Base-by-base conservation (phyloP, 225 moss, liverwort and hornwort species). In the Pseudoscleropodium purum region DNA sequence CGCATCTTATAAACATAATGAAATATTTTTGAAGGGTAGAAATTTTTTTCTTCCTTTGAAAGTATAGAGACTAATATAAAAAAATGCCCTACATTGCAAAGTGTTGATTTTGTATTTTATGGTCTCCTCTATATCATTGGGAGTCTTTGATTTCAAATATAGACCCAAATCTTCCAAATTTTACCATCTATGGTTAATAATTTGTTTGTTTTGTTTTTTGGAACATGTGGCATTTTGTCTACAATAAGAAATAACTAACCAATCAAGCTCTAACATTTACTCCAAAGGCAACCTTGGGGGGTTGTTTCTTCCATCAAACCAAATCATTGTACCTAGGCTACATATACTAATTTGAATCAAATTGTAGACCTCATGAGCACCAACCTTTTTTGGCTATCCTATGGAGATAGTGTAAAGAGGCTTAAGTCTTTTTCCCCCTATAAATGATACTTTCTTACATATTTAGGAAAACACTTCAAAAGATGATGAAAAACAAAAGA, bases 11-110 rank as follows among this genome's bases (percentile, higher is more conserved):
- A 13, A 47, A 12, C 2, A 1, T 13, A 75, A 34, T 14, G 5
- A 33, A 2, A 47, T 49, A 43, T 73, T 8, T 49, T 76, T 3
- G 1, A 33, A 7, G 34, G 20, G 33, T 33, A 4, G 5, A 34
- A 75, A 51, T n/a, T 3, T 34, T 34, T 34, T 45, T 30, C 2
- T 77, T 49, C 7, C 2, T 75, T 7, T 31, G 20, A 49, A 49
- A 15, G 15, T 29, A 4, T 45, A 27, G 73, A 10, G 17, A 33
- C 7, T 76, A 76, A 21, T 34, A 13, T 14, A 20, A 34, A 34
- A 49, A 21, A 13, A 2, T 76, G 0, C 2, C 5, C 33, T 2
- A 21, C 30, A 45, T 30, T 45, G 18, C 0, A 74, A 0, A 74
- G 10, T 16, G 1, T 72, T 72, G 72, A 72, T 72, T 41, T 72